A percentile compares a stretch with the other conserved stretches of the same genome.
phyloP scores from a whole-genome alignment of 2,329 filamentous ascomycete genomes.

The Lasiodiplodia hormozganensis region DNA sequence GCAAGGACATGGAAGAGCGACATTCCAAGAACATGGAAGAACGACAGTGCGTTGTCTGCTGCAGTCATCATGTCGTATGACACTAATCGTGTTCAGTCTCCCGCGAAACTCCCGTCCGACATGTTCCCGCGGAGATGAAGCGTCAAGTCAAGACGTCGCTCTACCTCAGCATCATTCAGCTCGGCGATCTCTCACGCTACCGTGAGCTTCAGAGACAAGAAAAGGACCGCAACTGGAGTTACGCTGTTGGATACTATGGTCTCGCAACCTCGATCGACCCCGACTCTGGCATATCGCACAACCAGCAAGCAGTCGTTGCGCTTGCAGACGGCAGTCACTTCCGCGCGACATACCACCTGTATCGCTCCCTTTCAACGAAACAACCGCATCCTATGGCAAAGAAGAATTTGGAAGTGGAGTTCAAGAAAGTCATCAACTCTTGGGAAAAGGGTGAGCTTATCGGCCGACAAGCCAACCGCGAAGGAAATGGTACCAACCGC shows the following conservation, averaged over 20 bases:
- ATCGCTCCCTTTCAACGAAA: conserved; percentile 78
- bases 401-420: conserved; percentile 80
- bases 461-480: conserved; percentile 42
- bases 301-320: conserved; percentile 89
- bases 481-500: conserved; percentile 63
- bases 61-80: neutral
- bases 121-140: conserved; percentile 54
- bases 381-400: conserved; percentile 77
- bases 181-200: conserved; percentile 91
- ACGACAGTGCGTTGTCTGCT: conserved; percentile 20
- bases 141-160: conserved; percentile 73
- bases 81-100: conserved; percentile 48
- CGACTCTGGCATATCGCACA: conserved; percentile 79
- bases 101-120: conserved; percentile 36
- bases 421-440: conserved; percentile 67
- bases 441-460: conserved; percentile 64
- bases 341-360: conserved; percentile 86
- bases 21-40: conserved; percentile 56
- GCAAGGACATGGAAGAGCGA: conserved; percentile 53
- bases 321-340: conserved; percentile 80
- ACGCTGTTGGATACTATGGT: conserved; percentile 82
- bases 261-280: conserved; percentile 82
- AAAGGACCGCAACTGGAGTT: conserved; percentile 71
- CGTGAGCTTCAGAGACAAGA: conserved; percentile 74
- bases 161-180: conserved; percentile 81